Evolutionary conservation across 1,284 basidiomycete species (phyloP).

Genomic region (Heliocybe sulcata): DNA sequence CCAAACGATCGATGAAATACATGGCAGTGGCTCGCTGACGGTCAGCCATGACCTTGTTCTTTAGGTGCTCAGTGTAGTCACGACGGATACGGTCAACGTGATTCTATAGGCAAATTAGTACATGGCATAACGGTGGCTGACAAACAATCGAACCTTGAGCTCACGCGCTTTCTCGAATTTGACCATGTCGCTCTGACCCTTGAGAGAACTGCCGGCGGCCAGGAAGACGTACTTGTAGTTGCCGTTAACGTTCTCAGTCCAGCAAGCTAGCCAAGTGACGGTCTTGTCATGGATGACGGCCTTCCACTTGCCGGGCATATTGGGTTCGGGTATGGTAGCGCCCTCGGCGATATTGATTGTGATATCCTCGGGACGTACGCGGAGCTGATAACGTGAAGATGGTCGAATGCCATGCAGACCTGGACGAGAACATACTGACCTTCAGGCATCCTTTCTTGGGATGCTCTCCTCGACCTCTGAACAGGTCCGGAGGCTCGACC

Average conservation of each 20-base stretch:
- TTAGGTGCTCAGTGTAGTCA: slow-evolving; percentile 82
- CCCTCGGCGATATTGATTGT: slow-evolving; percentile 86
- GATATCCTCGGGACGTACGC: slow-evolving; percentile 89
- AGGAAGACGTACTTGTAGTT: slow-evolving; percentile 96
- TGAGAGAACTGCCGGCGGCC: slow-evolving; percentile 88
- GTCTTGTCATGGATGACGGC: slow-evolving; percentile 84
- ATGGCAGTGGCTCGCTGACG: slow-evolving; percentile 93
- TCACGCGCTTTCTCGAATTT: slow-evolving; percentile 97
- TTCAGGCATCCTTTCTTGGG: slow-evolving; percentile 97
- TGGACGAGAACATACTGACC: slow-evolving; percentile 33
- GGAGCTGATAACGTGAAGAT: slow-evolving; percentile 50
- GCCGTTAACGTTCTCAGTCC: slow-evolving; percentile 93
- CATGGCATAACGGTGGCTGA: background rate
- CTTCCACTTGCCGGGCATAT: slow-evolving; percentile 86
- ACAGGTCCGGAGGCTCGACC: slow-evolving; percentile 95
- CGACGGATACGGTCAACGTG: slow-evolving; percentile 86
- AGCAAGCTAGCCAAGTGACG: slow-evolving; percentile 95
- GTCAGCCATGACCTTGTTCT: slow-evolving; percentile 86
- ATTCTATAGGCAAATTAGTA: slow-evolving; percentile 40
- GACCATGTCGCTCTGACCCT: slow-evolving; percentile 92
- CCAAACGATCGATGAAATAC: slow-evolving; percentile 95
- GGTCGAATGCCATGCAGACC: too few relatives aligned
- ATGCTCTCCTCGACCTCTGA: slow-evolving; percentile 97
- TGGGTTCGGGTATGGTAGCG: slow-evolving; percentile 71
- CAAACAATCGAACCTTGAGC: slow-evolving; percentile 61